A percentile compares a stretch with the other conserved stretches of the same genome.
Evolutionary conservation across 2,329 filamentous ascomycete species (phyloP).

Genomic region (Alternaria alternata): DNA sequence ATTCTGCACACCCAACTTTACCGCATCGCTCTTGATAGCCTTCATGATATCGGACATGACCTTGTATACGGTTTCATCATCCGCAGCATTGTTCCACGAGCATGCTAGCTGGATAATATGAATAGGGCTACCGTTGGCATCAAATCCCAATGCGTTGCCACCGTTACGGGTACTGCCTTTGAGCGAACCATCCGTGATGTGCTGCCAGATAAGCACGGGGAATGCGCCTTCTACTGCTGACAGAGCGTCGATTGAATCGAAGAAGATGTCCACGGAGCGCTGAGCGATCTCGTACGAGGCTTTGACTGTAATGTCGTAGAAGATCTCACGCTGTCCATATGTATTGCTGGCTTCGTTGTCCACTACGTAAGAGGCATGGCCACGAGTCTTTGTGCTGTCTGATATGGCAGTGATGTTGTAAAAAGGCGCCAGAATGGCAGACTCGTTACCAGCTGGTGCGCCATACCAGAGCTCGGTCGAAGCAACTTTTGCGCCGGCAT

Average conservation of each 20-base stretch:
- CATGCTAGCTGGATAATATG: slow-evolving; percentile 29
- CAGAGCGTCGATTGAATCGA: slow-evolving; percentile 7
- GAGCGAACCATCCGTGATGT: slow-evolving; percentile 23
- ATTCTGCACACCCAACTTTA: slow-evolving; percentile 14
- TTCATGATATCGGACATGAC: slow-evolving; percentile 18
- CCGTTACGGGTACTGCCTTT: slow-evolving; percentile 30
- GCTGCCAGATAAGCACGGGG: slow-evolving; percentile 24
- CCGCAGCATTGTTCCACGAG: slow-evolving; percentile 23
- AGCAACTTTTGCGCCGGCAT: slow-evolving; percentile 8
- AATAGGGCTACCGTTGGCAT: slow-evolving; percentile 23
- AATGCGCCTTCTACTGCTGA: slow-evolving; percentile 12
- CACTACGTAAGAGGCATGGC: slow-evolving; percentile 2
- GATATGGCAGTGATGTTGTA: slow-evolving; percentile 6
- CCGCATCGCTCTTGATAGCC: slow-evolving; percentile 18
- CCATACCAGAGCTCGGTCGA: slow-evolving; percentile 28
- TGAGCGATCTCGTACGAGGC: slow-evolving; percentile 21
- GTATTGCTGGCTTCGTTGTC: slow-evolving; percentile 11
- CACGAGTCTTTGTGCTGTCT: neutral
- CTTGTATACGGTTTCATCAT: slow-evolving; percentile 25
- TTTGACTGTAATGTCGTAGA: slow-evolving; percentile 21
- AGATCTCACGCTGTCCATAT: slow-evolving; percentile 17
- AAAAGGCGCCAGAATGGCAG: slow-evolving; percentile 4
- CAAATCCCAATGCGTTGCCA: slow-evolving; percentile 31
- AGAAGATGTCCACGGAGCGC: slow-evolving; percentile 21
- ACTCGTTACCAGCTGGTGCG: slow-evolving; percentile 17